Percentiles rank a stretch among this genome's conserved stretches.
Evolutionary conservation across 352 stramenopile species (phyloP).

Genomic region (Globisporangium canariense): DNA sequence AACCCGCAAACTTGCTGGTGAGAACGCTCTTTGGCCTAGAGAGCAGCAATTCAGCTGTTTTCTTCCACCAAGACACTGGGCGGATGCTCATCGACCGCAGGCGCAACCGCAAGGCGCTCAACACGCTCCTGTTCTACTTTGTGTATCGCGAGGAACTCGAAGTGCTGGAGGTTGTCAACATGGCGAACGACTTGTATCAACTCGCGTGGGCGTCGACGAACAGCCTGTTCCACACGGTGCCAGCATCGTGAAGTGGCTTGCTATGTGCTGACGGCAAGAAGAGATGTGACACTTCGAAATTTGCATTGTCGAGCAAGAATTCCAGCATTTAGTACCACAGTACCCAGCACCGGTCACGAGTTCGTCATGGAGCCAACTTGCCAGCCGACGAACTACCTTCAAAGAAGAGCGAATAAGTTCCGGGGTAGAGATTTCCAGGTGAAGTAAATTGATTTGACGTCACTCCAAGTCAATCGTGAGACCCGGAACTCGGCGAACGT

Average conservation of each 20-base stretch:
- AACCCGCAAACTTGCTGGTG: constrained; percentile 36
- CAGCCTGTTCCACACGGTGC: constrained; percentile 47
- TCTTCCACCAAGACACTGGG: constrained; percentile 71
- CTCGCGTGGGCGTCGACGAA: constrained; percentile 60
- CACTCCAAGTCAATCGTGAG: too few relatives aligned
- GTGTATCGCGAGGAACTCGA: constrained; percentile 35
- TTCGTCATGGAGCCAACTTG: too few relatives aligned
- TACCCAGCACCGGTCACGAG: too few relatives aligned
- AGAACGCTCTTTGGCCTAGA: constrained; percentile 49
- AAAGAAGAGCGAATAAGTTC: too few relatives aligned
- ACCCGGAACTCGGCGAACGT: too few relatives aligned
- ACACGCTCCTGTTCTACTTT: constrained; percentile 56
- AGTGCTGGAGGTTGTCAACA: constrained; percentile 43
- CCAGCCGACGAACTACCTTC: too few relatives aligned
- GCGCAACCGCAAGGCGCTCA: constrained; percentile 34
- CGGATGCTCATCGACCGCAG: constrained; percentile 62
- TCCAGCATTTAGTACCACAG: too few relatives aligned
- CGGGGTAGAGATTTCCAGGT: too few relatives aligned
- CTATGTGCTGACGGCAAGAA: too few relatives aligned
- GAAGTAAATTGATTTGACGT: too few relatives aligned
- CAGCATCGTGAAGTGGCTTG: not conserved
- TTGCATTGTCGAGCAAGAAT: too few relatives aligned
- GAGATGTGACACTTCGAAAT: too few relatives aligned
- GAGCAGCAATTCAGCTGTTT: constrained; percentile 25
- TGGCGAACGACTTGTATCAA: constrained; percentile 67